Conservation (phyloP, 805 yeast genomes). For the Dipodascopsis uninucleata region DNA sequence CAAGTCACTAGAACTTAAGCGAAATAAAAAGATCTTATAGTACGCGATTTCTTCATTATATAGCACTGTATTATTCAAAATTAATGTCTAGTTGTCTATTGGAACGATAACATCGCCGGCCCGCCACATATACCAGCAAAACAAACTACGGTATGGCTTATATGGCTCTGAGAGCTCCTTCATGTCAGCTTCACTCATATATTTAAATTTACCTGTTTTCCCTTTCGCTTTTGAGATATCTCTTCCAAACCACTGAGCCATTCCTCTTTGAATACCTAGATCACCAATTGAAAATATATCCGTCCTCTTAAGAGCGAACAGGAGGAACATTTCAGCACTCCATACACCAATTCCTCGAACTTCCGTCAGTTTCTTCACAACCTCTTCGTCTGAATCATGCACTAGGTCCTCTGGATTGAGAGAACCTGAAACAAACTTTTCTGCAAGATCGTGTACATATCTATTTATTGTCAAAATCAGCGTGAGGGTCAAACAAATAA, state of each 20-base stretch:
- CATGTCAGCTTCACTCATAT: conserved; percentile 51
- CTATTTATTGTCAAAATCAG: background rate
- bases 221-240: conserved; percentile 45
- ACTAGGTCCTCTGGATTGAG: conserved; percentile 41
- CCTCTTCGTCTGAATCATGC: conserved; percentile 42
- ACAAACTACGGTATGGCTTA: conserved; percentile 52
- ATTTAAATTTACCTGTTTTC: conserved; percentile 40
- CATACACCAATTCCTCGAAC: conserved; percentile 76
- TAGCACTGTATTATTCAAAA: background rate
- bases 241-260: conserved; percentile 55
- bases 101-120: conserved; percentile 25
- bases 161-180: conserved; percentile 57
- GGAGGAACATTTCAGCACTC: conserved; percentile 84
- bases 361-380: conserved; percentile 47
- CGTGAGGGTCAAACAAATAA: background rate
- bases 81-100: conserved; percentile 2
- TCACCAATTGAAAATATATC: conserved; percentile 77
- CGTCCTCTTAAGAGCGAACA: conserved; percentile 61
- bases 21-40: too few relatives aligned
- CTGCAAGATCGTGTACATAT: conserved; percentile 25
- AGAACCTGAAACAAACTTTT: conserved; percentile 32
- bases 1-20: too few relatives aligned
- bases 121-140: conserved; percentile 29
- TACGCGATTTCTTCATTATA: too few relatives aligned
- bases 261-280: conserved; percentile 81